Evolutionary conservation across 768 basidiomycete species (phyloP).

Genomic region (Mrakia blollopis): DNA sequence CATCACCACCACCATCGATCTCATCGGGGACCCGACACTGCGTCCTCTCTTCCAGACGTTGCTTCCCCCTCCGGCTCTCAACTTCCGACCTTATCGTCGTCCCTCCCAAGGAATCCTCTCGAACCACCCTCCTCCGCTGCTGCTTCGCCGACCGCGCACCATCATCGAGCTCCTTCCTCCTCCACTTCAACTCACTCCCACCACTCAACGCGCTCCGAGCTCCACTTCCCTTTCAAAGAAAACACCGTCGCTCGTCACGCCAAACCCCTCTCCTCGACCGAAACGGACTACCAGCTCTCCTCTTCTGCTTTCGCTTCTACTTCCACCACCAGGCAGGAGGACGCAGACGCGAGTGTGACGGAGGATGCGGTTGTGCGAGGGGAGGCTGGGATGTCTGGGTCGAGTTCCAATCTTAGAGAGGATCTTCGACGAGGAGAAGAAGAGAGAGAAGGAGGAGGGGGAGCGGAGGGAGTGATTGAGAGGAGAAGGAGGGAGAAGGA

Average conservation of each 20-base stretch:
- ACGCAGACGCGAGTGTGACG: constrained; percentile 33
- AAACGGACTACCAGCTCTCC: constrained; percentile 35
- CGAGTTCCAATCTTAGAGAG: too few relatives aligned
- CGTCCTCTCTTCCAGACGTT: neutral
- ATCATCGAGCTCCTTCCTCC: constrained; percentile 11
- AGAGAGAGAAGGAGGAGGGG: neutral
- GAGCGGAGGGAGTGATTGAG: neutral
- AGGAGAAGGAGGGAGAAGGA: constrained; percentile 7
- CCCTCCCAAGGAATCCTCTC: too few relatives aligned
- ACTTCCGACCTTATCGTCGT: too few relatives aligned
- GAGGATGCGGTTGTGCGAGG: constrained; percentile 35
- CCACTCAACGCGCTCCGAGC: neutral
- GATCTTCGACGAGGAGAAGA: too few relatives aligned
- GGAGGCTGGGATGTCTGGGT: constrained; percentile 32
- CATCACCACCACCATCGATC: neutral
- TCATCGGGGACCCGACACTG: neutral
- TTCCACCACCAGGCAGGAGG: too few relatives aligned
- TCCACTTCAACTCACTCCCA: neutral
- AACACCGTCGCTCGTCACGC: constrained; percentile 41
- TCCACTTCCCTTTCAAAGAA: constrained; percentile 40
- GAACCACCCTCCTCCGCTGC: neutral
- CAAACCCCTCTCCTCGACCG: constrained; percentile 34
- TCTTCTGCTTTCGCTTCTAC: too few relatives aligned
- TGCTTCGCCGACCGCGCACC: neutral
- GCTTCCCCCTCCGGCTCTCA: too few relatives aligned